phyloP scores from a whole-genome alignment of 352 stramenopile genomes.

The Globisporangium mamillatum region DNA sequence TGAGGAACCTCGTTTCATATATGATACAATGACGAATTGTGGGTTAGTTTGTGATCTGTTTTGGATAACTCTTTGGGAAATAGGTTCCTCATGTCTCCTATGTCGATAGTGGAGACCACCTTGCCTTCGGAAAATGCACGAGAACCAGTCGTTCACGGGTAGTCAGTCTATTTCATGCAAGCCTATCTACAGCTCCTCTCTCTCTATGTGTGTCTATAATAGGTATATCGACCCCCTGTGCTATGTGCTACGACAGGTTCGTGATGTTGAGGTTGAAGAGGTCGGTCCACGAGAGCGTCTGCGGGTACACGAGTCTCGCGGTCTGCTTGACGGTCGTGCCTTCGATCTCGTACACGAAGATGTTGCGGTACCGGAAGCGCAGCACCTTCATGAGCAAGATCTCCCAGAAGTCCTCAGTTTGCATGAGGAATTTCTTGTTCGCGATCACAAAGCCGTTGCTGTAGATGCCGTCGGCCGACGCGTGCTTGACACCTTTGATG shows the following conservation, averaged over 20 bases:
- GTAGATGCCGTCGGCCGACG: constrained; percentile 8
- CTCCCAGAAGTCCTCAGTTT: constrained; percentile 8
- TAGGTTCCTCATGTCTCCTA: too few species aligned
- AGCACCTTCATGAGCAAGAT: constrained; percentile 14
- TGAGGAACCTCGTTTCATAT: too few species aligned
- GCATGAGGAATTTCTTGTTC: constrained; percentile 7
- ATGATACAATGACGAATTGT: too few species aligned
- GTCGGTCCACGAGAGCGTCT: neutral
- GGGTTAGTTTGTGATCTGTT: too few species aligned
- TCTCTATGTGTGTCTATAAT: too few species aligned
- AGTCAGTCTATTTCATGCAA: too few species aligned
- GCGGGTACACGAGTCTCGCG: constrained; percentile 5
- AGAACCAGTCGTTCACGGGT: too few species aligned
- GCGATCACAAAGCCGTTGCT: constrained; percentile 15
- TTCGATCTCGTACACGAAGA: constrained; percentile 11
- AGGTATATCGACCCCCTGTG: too few species aligned
- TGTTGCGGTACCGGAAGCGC: constrained; percentile 12
- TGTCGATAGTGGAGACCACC: too few species aligned
- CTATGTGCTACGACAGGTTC: neutral
- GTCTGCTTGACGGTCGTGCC: constrained; percentile 12
- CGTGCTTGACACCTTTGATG: constrained; percentile 2
- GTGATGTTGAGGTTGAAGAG: constrained; percentile 11
- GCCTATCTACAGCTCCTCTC: too few species aligned
- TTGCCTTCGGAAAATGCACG: too few species aligned
- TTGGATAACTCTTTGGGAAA: too few species aligned